Conservation (phyloP, 176 grass and related monocot genomes). For the Eragrostis nindensis region DNA sequence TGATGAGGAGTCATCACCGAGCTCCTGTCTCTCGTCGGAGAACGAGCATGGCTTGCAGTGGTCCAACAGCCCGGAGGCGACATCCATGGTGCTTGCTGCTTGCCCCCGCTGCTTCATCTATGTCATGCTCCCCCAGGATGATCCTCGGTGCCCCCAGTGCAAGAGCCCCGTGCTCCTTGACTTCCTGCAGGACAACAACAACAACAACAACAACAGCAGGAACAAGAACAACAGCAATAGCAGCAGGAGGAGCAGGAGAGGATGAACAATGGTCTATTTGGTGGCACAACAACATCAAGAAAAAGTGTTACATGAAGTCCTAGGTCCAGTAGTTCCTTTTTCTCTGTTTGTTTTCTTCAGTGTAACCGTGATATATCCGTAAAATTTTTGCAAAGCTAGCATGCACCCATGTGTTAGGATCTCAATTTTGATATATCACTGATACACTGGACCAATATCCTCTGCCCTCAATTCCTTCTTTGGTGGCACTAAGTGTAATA, state of each 20-base stretch:
- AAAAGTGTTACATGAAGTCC: slow-evolving; percentile 46
- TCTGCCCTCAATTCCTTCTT: slow-evolving; percentile 35
- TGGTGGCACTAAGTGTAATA: slow-evolving; percentile 37
- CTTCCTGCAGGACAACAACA: slow-evolving; percentile 57
- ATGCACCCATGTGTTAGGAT: slow-evolving; percentile 12
- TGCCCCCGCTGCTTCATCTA: slow-evolving; percentile 92
- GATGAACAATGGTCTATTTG: slow-evolving; percentile 36
- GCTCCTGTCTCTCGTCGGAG: slow-evolving; percentile 82
- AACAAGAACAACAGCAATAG: slow-evolving; percentile 38
- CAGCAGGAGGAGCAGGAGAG: slow-evolving; percentile 65
- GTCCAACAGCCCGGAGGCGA: slow-evolving; percentile 81
- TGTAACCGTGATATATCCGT: slow-evolving; percentile 79
- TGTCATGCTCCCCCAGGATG: slow-evolving; percentile 90
- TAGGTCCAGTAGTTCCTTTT: slow-evolving; percentile 51
- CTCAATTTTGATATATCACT: slow-evolving; percentile 62
- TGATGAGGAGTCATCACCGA: slow-evolving; percentile 72
- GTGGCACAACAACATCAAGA: slow-evolving; percentile 28
- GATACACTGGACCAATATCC: slow-evolving; percentile 64
- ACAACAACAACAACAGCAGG: slow-evolving; percentile 21
- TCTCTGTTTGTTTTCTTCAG: slow-evolving; percentile 53
- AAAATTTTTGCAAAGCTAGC: slow-evolving; percentile 32
- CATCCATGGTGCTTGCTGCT: slow-evolving; percentile 83
- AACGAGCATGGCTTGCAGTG: slow-evolving; percentile 70
- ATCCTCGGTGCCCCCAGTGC: slow-evolving; percentile 84
- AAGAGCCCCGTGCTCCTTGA: slow-evolving; percentile 89